Evolutionary conservation across 352 stramenopile species (phyloP).

Genomic region (Phytophthora pinifolia): DNA sequence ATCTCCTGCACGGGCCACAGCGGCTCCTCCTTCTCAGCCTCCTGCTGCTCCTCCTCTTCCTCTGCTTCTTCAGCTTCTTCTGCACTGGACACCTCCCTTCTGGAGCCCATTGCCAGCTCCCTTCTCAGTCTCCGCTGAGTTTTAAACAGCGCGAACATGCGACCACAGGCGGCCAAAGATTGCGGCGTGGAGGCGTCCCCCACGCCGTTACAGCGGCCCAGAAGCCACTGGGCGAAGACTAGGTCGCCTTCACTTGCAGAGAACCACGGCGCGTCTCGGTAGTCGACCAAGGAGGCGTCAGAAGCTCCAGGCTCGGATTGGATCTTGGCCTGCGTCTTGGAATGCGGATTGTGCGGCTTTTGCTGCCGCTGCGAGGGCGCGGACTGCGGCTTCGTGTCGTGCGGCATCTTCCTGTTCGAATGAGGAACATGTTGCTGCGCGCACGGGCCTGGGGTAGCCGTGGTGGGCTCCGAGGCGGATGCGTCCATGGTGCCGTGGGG

Average conservation of each 20-base stretch:
- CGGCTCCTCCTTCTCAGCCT: slow-evolving; percentile 9
- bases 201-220: slow-evolving; percentile 50
- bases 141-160: slow-evolving; percentile 44
- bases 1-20: slow-evolving; percentile 32
- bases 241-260: slow-evolving; percentile 41
- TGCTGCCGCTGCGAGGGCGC: slow-evolving; percentile 19
- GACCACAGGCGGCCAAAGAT: slow-evolving; percentile 23
- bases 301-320: not conserved
- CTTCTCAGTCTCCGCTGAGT: slow-evolving; percentile 48
- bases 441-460: not conserved
- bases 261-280: slow-evolving; percentile 49
- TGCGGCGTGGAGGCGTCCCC: slow-evolving; percentile 38
- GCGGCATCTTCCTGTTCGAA: slow-evolving; percentile 2
- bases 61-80: slow-evolving; percentile 18
- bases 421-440: not conserved
- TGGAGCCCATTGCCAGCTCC: slow-evolving; percentile 35
- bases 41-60: slow-evolving; percentile 7
- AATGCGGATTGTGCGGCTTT: slow-evolving; percentile 15
- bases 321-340: slow-evolving; percentile 7
- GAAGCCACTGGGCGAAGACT: slow-evolving; percentile 55
- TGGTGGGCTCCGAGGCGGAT: slow-evolving; percentile 9
- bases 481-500: slow-evolving; percentile 23
- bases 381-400: slow-evolving; percentile 3
- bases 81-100: slow-evolving; percentile 4
- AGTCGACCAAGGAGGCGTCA: slow-evolving; percentile 23